phyloP scores from a whole-genome alignment of 2,329 filamentous ascomycete genomes.

The Colletotrichum godetiae region DNA sequence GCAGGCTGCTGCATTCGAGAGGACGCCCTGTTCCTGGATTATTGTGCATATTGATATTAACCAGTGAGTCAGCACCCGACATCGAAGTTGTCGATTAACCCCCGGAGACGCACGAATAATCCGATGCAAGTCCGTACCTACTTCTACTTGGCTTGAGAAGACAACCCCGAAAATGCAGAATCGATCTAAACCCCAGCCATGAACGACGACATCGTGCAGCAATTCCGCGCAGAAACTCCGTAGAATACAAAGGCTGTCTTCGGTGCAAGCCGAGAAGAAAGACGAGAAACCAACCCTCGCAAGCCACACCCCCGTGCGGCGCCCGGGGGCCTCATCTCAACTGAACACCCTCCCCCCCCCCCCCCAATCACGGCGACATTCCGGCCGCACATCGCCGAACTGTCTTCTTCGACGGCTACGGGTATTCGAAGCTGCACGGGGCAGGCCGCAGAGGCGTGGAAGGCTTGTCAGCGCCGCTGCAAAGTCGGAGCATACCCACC shows the following conservation, averaged over 20 bases:
- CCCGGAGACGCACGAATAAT: not conserved
- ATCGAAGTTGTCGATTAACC: too few relatives aligned
- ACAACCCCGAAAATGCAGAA: not conserved
- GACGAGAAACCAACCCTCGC: not conserved
- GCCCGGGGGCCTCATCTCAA: not conserved
- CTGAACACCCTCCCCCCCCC: too few relatives aligned
- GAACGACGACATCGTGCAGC: not conserved
- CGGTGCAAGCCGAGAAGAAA: not conserved
- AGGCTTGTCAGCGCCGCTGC: not conserved
- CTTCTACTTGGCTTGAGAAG: not conserved
- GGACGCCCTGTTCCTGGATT: not conserved
- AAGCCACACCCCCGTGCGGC: not conserved
- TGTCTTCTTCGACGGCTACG: not conserved
- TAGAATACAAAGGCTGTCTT: not conserved
- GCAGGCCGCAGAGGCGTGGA: not conserved
- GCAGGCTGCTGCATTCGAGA: not conserved
- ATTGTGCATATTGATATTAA: not conserved
- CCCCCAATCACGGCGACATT: not conserved
- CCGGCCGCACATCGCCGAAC: conserved; percentile 11
- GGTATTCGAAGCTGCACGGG: not conserved
- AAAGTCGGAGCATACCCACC: not conserved
- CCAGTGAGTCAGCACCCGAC: not conserved
- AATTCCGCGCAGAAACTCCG: not conserved
- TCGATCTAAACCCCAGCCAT: not conserved
- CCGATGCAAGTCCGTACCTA: not conserved